phyloP scores from a whole-genome alignment of 2,329 filamentous ascomycete species.

The Alternaria dauci region DNA sequence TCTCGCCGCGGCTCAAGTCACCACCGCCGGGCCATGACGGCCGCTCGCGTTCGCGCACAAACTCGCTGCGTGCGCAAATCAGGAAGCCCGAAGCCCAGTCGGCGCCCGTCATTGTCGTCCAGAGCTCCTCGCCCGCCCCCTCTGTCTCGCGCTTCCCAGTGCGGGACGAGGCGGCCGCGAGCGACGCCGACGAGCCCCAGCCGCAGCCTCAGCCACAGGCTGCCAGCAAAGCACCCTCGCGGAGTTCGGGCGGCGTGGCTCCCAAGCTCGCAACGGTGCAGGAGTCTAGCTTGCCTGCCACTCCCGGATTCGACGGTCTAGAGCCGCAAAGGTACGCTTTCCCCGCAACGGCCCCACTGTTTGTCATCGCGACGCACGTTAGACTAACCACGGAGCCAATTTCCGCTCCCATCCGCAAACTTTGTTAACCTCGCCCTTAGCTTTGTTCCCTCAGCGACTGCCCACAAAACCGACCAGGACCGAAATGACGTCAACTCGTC shows the following conservation, averaged over 20 bases:
- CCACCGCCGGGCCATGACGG: conserved; percentile 63
- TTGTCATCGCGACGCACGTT: conserved; percentile 39
- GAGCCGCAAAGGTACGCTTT: conserved; percentile 42
- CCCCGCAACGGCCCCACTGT: conserved; percentile 41
- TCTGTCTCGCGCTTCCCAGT: conserved; percentile 42
- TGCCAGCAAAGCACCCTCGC: conserved; percentile 54
- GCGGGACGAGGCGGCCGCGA: conserved; percentile 38
- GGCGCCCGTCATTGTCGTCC: conserved; percentile 57
- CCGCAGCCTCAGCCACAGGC: neutral
- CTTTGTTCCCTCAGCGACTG: conserved; percentile 25
- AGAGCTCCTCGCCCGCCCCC: conserved; percentile 55
- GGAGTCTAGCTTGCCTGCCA: conserved; percentile 79
- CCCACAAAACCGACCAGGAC: conserved; percentile 46
- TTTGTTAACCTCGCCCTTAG: conserved; percentile 34
- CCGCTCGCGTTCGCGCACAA: conserved; percentile 53
- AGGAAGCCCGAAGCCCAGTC: conserved; percentile 42
- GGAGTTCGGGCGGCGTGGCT: conserved; percentile 64
- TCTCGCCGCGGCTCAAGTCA: conserved; percentile 79
- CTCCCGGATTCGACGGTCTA: conserved; percentile 62
- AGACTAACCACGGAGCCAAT: conserved; percentile 28
- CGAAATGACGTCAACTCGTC: conserved; percentile 56
- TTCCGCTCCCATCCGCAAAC: conserved; percentile 24
- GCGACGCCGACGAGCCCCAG: conserved; percentile 50
- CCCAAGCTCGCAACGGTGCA: conserved; percentile 87
- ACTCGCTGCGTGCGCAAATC: conserved; percentile 52